Base-by-base conservation (phyloP, 306 rosid species). In the Cucurbita pepo region DNA sequence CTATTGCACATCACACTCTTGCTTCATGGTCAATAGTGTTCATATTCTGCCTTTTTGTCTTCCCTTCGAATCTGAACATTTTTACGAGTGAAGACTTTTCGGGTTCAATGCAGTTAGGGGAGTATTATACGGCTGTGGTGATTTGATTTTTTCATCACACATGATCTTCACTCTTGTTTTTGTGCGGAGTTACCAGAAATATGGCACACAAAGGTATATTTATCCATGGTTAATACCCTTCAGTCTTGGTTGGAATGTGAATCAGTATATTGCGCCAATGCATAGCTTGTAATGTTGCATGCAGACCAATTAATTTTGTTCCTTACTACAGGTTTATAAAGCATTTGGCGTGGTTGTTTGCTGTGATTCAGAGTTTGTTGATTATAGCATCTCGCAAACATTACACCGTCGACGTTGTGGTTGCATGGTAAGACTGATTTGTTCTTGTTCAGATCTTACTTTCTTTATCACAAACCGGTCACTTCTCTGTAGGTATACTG, bases 341-440 rank as follows among this genome's bases (percentile, higher is more conserved):
- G 89, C 96, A 91, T 83, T 75, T 91, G 8, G 91, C 82, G 4
- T 95, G 99, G 99, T 63, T 85, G 67, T 96, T 95, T 57, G 99
- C 92, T 50, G 85, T 88, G 58, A 79, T 81, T 81, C 99, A 86
- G 82, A 91, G 97, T 77, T 81, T 95, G 72, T 82, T 95, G 86
- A 95, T 95, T 41, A 87, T 95, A 70, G 99, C 99, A 47, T 91
- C 99, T 43, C 99, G 96, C 79, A 95, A 95, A 77, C 99, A 95
- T 91, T 95, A 95, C 85, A 86, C 99, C 0, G 99, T 95, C 56
- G 99, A 95, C n/a, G 82, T 95, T 21, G 95, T 95, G 76, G 99
- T 95, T 38, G 99, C 99, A 64, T 95, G 99, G 99, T 94, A 84
- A 78, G 79, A 65, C 75, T 40, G 37, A 30, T 75, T 16, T 52